Evolutionary conservation across 1,284 basidiomycete genomes (phyloP), one percentile per base, ranked within the genome.

Genomic region (Quambalaria eucalypti): DNA sequence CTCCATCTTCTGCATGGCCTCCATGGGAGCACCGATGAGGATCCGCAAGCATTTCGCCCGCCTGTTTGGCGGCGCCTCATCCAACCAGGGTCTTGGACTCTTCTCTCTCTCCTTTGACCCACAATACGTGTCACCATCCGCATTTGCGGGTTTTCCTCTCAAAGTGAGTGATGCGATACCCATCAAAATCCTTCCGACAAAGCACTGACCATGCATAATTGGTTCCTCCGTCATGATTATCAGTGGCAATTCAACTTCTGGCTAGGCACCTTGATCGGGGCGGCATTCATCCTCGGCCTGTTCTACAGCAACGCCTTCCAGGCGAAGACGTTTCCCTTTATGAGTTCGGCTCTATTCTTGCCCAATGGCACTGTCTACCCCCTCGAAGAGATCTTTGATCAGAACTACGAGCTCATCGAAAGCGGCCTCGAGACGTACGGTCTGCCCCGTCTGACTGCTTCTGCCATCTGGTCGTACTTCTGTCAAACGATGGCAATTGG

Each of bases 391-490:
- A 55, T 69, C 7, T 66, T 76, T 30, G 59, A 25, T 25, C 21
- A 54, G 3, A 44, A 54, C 30, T 50, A 62, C 23, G 65, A 61
- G 26, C 23, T 69, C 19, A 56, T 23, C 39, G 36, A 54, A 5
- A 46, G 51, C 33, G 48, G 62, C 21, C 64, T 62, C 28, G 21
- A 68, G 12, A 59, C 59, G 28, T 25, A 47, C 21, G 73, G 74
- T 10, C 53, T 66, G 14, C 74, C 74, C 1, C 61, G 57, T 21
- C 46, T 76, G 1, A 59, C 68, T 0, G 65, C 60, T 48, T 83
- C 82, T 2, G 82, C 82, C 64, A 82, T 82, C 0, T 85, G 82
- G 83, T 52, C 70, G 1, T 81, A 81, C 66, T 69, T 84, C 40
- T 79, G 78, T 1, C 51, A 55, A 6, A 69, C 60, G 36, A 44